These are phyloP conservation scores for Dendrocalamus latiflorus DNA, from an alignment of 202 grass and related monocot genomes.

Conservation along the genomic window DNA sequence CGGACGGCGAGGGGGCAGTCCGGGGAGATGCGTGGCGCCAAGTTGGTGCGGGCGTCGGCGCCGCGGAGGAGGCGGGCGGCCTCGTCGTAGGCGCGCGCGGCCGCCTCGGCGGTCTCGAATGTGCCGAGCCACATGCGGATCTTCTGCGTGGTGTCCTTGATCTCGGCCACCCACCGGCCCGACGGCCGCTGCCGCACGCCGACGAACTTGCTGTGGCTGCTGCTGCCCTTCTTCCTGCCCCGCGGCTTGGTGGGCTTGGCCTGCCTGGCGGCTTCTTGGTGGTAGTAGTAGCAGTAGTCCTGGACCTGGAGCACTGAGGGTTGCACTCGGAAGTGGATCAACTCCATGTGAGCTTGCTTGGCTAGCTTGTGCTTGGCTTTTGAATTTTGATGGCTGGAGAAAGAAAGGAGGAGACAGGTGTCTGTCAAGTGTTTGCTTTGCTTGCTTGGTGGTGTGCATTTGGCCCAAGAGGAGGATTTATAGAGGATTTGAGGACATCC, in stretches of 20 bases:
- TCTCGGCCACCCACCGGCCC: slow-evolving; percentile 91
- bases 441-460: neutral
- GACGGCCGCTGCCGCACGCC: slow-evolving; percentile 82
- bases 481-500: slow-evolving; percentile 32
- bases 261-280: slow-evolving; percentile 27
- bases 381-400: slow-evolving; percentile 21
- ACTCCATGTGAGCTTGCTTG: slow-evolving; percentile 50
- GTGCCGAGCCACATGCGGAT: slow-evolving; percentile 89
- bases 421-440: slow-evolving; percentile 26
- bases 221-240: slow-evolving; percentile 52
- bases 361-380: neutral
- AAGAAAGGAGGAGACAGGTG: slow-evolving; percentile 21
- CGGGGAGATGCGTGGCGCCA: slow-evolving; percentile 39
- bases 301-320: slow-evolving; percentile 18
- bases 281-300: slow-evolving; percentile 51
- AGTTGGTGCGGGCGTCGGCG: slow-evolving; percentile 81
- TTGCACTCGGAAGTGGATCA: slow-evolving; percentile 62
- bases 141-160: slow-evolving; percentile 94
- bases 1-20: slow-evolving; percentile 64
- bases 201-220: slow-evolving; percentile 77
- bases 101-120: slow-evolving; percentile 64
- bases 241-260: slow-evolving; percentile 53
- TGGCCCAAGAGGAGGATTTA: slow-evolving; percentile 45
- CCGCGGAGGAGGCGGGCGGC: slow-evolving; percentile 80
- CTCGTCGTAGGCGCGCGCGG: slow-evolving; percentile 58